Evolutionary conservation across 768 basidiomycete species (phyloP).

Genomic region (Cantharellus anzutake): DNA sequence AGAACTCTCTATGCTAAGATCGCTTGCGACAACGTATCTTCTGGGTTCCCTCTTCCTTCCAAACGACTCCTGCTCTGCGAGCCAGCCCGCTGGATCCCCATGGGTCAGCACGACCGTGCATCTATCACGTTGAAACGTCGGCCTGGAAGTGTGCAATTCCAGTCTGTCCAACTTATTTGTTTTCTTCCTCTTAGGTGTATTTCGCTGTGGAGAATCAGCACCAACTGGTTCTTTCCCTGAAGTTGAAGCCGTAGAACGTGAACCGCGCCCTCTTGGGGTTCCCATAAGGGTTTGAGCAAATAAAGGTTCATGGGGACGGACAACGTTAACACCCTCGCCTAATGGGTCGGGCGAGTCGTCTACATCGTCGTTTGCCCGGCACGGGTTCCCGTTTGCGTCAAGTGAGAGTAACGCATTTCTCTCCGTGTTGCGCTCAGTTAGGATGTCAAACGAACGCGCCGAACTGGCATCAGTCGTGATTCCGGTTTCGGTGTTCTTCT

Average conservation of each 20-base stretch:
- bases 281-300: neutral
- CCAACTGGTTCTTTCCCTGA: neutral
- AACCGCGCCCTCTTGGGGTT: neutral
- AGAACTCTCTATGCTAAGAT: slow-evolving; percentile 81
- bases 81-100: slow-evolving; percentile 41
- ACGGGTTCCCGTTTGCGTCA: slow-evolving; percentile 12
- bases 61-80: neutral
- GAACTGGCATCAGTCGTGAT: neutral
- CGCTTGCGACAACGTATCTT: slow-evolving; percentile 78
- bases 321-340: slow-evolving; percentile 83
- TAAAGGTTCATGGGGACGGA: slow-evolving; percentile 30
- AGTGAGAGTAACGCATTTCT: slow-evolving; percentile 11
- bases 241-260: neutral
- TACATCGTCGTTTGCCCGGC: slow-evolving; percentile 4
- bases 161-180: slow-evolving; percentile 34
- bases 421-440: slow-evolving; percentile 80
- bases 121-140: slow-evolving; percentile 75
- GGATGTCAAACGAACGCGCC: slow-evolving; percentile 34
- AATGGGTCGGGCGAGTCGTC: slow-evolving; percentile 57
- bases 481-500: slow-evolving; percentile 5
- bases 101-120: slow-evolving; percentile 82
- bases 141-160: slow-evolving; percentile 48
- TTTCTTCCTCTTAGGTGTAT: slow-evolving; percentile 10
- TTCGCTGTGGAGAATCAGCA: slow-evolving; percentile 2
- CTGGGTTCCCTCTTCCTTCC: slow-evolving; percentile 33